phyloP scores from a whole-genome alignment of 2,329 filamentous ascomycete species.

The Colletotrichum graminicola region DNA sequence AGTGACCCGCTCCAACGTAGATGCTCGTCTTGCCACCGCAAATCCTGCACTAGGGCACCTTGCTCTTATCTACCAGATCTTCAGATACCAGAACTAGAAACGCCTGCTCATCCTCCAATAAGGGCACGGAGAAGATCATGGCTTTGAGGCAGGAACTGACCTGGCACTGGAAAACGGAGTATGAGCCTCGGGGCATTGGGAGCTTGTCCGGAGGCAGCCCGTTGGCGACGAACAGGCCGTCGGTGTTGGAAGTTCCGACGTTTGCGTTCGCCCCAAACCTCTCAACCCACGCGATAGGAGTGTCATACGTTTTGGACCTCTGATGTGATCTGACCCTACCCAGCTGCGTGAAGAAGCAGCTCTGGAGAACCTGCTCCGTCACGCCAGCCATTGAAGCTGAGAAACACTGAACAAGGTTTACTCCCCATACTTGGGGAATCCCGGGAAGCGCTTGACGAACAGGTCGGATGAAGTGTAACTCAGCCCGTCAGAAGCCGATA shows the following conservation, averaged over 20 bases:
- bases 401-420: conserved; percentile 50
- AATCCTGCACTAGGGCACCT: conserved; percentile 42
- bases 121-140: conserved; percentile 43
- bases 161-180: conserved; percentile 49
- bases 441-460: conserved; percentile 49
- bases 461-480: conserved; percentile 50
- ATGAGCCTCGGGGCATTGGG: conserved; percentile 50
- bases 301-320: conserved; percentile 44
- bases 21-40: conserved; percentile 42
- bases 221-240: conserved; percentile 49
- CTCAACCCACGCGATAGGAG: conserved; percentile 37
- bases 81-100: conserved; percentile 45
- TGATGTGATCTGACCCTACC: conserved; percentile 47
- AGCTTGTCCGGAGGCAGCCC: conserved; percentile 45
- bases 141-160: conserved; percentile 48
- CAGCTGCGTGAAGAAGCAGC: conserved; percentile 51
- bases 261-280: conserved; percentile 31
- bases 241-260: conserved; percentile 51
- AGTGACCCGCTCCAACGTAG: conserved; percentile 43
- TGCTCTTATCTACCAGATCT: conserved; percentile 37
- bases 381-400: conserved; percentile 49
- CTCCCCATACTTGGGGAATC: conserved; percentile 48
- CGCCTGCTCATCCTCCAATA: conserved; percentile 45
- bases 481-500: conserved; percentile 51
- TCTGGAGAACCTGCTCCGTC: conserved; percentile 48